Evolutionary conservation across 768 basidiomycete genomes (phyloP).

Genomic region (Mycena indigotica): DNA sequence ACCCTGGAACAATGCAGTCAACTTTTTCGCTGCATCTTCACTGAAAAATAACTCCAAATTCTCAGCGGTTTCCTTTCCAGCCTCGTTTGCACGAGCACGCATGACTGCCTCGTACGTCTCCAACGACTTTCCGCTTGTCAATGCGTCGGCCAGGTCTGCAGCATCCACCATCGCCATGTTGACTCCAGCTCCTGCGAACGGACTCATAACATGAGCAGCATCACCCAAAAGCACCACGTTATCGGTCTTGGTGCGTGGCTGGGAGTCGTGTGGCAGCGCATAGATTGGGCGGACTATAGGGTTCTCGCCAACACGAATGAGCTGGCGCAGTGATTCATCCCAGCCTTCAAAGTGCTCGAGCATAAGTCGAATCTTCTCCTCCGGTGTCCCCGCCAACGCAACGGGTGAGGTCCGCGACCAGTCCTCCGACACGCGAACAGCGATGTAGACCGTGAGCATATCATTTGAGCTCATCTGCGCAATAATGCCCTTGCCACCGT

Average conservation of each 20-base stretch:
- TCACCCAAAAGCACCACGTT: conserved; percentile 29
- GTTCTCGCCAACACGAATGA: background rate
- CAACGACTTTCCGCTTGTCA: background rate
- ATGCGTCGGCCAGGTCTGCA: background rate
- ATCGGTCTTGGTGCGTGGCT: background rate
- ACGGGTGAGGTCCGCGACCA: conserved; percentile 1
- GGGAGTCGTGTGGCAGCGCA: background rate
- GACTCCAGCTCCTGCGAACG: conserved; percentile 38
- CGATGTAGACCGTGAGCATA: conserved; percentile 25
- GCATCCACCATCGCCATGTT: conserved; percentile 36
- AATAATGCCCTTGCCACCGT: conserved; percentile 27
- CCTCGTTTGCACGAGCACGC: background rate
- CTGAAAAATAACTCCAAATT: background rate
- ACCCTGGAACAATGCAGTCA: background rate
- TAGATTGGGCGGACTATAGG: background rate
- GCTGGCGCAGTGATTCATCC: background rate
- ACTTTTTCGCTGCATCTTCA: background rate
- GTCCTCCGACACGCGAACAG: background rate
- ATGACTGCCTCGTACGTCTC: background rate
- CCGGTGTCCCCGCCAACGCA: background rate
- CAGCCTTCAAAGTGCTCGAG: background rate
- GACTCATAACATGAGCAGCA: conserved; percentile 40
- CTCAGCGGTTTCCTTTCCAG: background rate
- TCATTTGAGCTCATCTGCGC: conserved; percentile 34
- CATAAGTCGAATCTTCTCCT: background rate